A percentile compares a stretch with the other conserved stretches of the same genome.
Conservation (phyloP, 257 asterid species). For the Avicennia marina region DNA sequence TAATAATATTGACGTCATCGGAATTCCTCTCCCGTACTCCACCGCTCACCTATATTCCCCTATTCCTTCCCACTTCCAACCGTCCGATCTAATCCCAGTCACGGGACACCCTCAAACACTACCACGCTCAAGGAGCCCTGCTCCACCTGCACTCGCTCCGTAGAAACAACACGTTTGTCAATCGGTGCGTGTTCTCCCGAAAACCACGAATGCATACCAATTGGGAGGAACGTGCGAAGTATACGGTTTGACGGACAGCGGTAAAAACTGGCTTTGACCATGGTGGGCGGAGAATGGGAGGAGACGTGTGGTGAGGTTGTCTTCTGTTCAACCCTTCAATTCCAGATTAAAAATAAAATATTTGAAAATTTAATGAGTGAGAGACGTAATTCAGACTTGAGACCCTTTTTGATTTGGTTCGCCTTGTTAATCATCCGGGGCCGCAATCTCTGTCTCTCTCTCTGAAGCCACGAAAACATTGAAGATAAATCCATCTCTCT, state of each 20-base stretch:
- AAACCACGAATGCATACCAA: background rate
- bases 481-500: background rate
- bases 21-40: conserved; percentile 20
- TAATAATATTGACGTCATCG: background rate
- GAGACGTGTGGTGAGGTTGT: conserved; percentile 41
- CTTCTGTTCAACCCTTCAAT: conserved; percentile 23
- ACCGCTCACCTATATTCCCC: conserved; percentile 24
- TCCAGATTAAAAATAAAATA: background rate
- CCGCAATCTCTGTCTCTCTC: conserved; percentile 8
- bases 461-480: conserved; percentile 7
- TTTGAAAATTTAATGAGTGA: conserved; percentile 14
- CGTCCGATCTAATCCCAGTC: conserved; percentile 18
- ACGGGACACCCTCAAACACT: background rate
- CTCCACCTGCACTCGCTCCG: background rate
- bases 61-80: conserved; percentile 23
- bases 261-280: conserved; percentile 17
- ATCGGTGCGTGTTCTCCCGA: background rate
- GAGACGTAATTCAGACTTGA: conserved; percentile 49
- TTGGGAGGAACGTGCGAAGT: too few relatives aligned
- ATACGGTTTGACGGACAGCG: too few relatives aligned
- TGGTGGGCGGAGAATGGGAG: conserved; percentile 18
- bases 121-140: background rate
- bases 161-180: background rate
- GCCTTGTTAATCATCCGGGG: conserved; percentile 42
- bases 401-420: conserved; percentile 20